Percentiles rank a stretch among this genome's conserved stretches.
Evolutionary conservation across 179 eudicot species (phyloP).

Genomic region (Actinidia arguta): DNA sequence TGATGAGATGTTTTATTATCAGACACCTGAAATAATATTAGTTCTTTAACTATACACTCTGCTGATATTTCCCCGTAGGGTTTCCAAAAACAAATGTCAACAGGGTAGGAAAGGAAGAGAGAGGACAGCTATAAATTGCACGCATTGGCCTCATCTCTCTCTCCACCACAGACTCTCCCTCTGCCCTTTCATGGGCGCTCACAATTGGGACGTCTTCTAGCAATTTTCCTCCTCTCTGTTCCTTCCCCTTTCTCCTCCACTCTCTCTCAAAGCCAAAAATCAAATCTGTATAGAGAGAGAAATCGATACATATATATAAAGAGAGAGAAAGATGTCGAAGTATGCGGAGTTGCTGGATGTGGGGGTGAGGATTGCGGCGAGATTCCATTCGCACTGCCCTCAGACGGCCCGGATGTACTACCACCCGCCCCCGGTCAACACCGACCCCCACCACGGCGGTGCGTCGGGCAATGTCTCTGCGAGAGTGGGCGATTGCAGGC

Average conservation of each 20-base stretch:
- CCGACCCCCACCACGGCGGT: background rate
- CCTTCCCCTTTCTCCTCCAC: background rate
- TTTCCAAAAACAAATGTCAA: background rate
- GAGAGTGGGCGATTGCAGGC: constrained; percentile 20
- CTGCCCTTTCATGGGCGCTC: constrained; percentile 20
- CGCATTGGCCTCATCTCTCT: too few species aligned
- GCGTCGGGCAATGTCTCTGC: constrained; percentile 12
- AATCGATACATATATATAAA: background rate
- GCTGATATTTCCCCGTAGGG: background rate
- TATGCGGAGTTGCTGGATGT: constrained; percentile 58
- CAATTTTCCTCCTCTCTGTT: background rate
- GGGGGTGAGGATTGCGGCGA: constrained; percentile 56
- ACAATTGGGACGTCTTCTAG: constrained; percentile 21
- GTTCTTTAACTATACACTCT: too few species aligned
- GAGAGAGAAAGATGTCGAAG: constrained; percentile 39
- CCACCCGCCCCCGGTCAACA: constrained; percentile 52
- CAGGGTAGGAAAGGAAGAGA: background rate
- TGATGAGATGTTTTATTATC: too few species aligned
- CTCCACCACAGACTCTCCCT: background rate
- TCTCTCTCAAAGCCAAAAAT: background rate
- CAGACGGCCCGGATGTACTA: constrained; percentile 69
- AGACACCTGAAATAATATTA: too few species aligned
- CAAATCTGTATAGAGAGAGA: background rate
- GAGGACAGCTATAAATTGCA: constrained; percentile 14
- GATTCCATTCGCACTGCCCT: constrained; percentile 71